A percentile compares a stretch with the other conserved stretches of the same genome.
Conservation (phyloP, 129 eudicot genomes). For the Saussurea involucrata region DNA sequence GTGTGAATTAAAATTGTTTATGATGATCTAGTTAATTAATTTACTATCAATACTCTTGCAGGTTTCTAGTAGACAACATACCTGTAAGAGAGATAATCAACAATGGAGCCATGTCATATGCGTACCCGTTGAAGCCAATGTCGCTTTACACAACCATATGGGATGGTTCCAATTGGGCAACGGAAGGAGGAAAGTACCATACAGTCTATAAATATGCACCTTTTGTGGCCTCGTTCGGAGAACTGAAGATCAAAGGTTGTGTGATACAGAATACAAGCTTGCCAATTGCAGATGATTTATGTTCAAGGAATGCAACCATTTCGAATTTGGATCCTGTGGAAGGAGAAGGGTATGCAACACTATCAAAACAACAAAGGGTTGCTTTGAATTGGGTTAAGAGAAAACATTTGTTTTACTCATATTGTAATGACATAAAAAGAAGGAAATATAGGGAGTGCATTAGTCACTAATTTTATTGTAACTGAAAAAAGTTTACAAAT, state of each 20-base stretch:
- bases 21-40: neutral
- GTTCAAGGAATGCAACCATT: conserved; percentile 37
- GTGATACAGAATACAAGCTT: conserved; percentile 28
- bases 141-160: conserved; percentile 79
- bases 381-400: conserved; percentile 75
- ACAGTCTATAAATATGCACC: conserved; percentile 71
- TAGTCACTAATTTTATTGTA: neutral
- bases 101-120: conserved; percentile 51
- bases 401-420: conserved; percentile 75
- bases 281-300: neutral
- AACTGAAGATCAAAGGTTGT: conserved; percentile 72
- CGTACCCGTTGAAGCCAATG: conserved; percentile 92
- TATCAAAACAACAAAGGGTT: conserved; percentile 50
- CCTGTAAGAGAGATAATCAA: conserved; percentile 77
- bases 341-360: conserved; percentile 64
- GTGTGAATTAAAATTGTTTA: neutral
- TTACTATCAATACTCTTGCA: conserved; percentile 10
- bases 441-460: neutral
- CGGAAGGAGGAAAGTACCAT: conserved; percentile 84
- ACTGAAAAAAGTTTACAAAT: too few species aligned
- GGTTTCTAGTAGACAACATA: conserved; percentile 90
- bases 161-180: conserved; percentile 97
- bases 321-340: conserved; percentile 77
- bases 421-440: conserved; percentile 69
- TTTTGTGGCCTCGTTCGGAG: conserved; percentile 51